Percentiles rank a stretch among this genome's conserved stretches.
Conservation (phyloP, 352 stramenopile species). For the Phytophthora crassamura region DNA sequence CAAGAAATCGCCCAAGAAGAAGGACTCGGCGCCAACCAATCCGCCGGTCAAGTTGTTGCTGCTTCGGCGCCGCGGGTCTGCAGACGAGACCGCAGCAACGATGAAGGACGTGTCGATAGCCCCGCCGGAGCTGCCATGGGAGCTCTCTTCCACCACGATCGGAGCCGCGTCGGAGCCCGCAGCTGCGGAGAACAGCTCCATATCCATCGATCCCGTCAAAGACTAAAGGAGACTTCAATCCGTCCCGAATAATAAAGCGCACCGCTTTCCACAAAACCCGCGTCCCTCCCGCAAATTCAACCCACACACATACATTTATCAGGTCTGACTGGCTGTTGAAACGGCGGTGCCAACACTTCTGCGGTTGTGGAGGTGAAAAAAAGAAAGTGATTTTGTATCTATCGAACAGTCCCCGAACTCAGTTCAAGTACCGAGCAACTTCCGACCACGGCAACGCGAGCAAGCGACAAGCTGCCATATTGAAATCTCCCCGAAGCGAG, state of each 20-base stretch:
- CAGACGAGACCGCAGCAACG: slow-evolving; percentile 6
- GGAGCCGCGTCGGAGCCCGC: background rate
- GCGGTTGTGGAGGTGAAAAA: slow-evolving; percentile 7
- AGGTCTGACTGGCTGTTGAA: slow-evolving; percentile 9
- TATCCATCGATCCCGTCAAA: background rate
- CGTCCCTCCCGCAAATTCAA: slow-evolving; percentile 23
- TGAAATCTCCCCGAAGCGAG: slow-evolving; percentile 4
- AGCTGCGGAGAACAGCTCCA: slow-evolving; percentile 5
- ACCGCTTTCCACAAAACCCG: slow-evolving; percentile 6
- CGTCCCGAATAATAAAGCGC: slow-evolving; percentile 1
- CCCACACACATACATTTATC: slow-evolving; percentile 2
- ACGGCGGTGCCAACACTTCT: slow-evolving; percentile 20
- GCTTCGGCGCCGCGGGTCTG: slow-evolving; percentile 45
- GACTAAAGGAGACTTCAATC: background rate
- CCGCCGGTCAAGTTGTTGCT: slow-evolving; percentile 72
- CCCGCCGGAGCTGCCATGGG: background rate
- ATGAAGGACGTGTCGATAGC: background rate
- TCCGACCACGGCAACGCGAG: background rate
- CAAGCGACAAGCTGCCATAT: background rate
- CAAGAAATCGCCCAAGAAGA: slow-evolving; percentile 31
- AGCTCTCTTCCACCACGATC: slow-evolving; percentile 23
- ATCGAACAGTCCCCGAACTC: slow-evolving; percentile 32
- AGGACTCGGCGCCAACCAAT: slow-evolving; percentile 45
- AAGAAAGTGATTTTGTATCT: slow-evolving; percentile 18
- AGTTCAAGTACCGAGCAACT: slow-evolving; percentile 30